Evolutionary conservation across 768 basidiomycete genomes (phyloP), one percentile per base, ranked within the genome.

Genomic region (Naganishia antarctica): DNA sequence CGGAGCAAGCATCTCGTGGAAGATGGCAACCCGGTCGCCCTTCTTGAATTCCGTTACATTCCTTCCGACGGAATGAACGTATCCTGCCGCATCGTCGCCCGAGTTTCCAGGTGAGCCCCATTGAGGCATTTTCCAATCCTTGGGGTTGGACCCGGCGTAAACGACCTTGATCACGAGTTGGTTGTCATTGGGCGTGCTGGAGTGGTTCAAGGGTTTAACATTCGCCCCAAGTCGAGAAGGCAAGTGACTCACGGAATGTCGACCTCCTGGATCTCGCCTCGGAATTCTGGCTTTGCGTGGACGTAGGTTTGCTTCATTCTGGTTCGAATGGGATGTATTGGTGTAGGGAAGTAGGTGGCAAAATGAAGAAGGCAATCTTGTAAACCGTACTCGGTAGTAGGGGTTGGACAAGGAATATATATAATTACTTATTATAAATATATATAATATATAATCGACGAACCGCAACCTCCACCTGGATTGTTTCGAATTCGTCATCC

Each of bases 1-100:
- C n/a, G n/a, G n/a, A n/a, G n/a, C n/a, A n/a, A n/a, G n/a, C 66
- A 67, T 67, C 43, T 63, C 61, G 45, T 67, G 66, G 48, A 67
- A 67, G 40, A 62, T 62, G 13, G 66, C 66, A 2, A 67, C 66
- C 23, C 66, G 49, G 31, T 67, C 66, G 2, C 66, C 66, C 18
- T 40, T 8, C 41, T 60, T 63, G 66, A 67, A 67, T 23, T 65
- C 63, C 6, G 43, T 48, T 15, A 67, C 66, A 28, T 63, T 63
- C 40, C 59, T 49, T 8, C 66, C 66, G 26, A 67, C 57, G n/a
- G 34, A 26, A 15, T 37, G 32, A 28, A 67, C 62, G 25, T 28
- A 26, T 28, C 66, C 66, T 23, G 61, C 66, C 23, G 63, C 47
- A 51, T 67, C 66, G 41, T 67, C 66, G 2, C 66, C 66, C 8